Conservation (phyloP, 176 grass and related monocot species). For the Themeda triandra region DNA sequence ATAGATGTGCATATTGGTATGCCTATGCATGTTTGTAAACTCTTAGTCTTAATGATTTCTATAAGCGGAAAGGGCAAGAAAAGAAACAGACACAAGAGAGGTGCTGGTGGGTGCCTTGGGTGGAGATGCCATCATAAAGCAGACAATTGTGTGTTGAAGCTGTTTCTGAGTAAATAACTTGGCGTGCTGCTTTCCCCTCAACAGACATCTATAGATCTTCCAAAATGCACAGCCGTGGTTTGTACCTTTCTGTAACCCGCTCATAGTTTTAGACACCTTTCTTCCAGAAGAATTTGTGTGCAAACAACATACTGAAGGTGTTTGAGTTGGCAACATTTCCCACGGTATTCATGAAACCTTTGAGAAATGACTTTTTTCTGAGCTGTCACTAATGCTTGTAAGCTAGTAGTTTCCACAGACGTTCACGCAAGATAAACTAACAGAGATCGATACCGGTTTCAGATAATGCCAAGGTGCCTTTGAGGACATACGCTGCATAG, state of each 20-base stretch:
- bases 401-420: slow-evolving; percentile 19
- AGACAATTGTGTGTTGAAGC: not conserved
- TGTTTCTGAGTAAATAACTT: slow-evolving; percentile 3
- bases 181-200: slow-evolving; percentile 1
- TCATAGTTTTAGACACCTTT: slow-evolving; percentile 13
- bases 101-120: not conserved
- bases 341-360: not conserved
- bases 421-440: not conserved
- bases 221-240: not conserved
- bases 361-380: not conserved
- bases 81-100: not conserved
- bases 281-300: not conserved
- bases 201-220: not conserved
- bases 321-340: slow-evolving; percentile 1
- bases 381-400: slow-evolving; percentile 9
- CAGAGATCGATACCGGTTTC: not conserved
- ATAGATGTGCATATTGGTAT: not conserved
- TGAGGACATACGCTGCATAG: not conserved
- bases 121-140: not conserved
- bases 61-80: not conserved
- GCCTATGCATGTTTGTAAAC: not conserved
- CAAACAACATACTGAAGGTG: slow-evolving; percentile 5
- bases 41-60: not conserved
- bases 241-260: not conserved
- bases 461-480: not conserved